Conservation (phyloP, 371 early-diverging fungal species). For the Lichtheimia ornata region DNA sequence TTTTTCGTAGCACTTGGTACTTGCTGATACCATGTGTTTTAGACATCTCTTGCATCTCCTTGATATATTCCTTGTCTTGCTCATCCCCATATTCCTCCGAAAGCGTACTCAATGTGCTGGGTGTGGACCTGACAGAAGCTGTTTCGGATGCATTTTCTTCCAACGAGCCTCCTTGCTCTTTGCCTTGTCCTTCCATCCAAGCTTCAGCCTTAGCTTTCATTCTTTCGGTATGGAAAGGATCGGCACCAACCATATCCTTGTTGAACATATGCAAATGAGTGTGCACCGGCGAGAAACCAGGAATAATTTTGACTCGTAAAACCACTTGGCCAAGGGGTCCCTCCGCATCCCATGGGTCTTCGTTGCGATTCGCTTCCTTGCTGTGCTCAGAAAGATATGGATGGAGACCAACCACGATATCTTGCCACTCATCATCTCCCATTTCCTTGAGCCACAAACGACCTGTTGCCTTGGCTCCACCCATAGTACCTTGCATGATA, state of each 20-base stretch:
- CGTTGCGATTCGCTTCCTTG: constrained; percentile 41
- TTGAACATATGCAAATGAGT: constrained; percentile 33
- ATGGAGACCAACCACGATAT: constrained; percentile 28
- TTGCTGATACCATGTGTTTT: constrained; percentile 27
- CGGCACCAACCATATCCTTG: constrained; percentile 39
- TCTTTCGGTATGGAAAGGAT: constrained; percentile 34
- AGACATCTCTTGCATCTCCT: constrained; percentile 23
- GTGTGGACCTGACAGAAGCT: not conserved
- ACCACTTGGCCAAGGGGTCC: constrained; percentile 28
- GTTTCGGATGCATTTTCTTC: constrained; percentile 3
- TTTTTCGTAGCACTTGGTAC: constrained; percentile 32
- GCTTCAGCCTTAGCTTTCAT: constrained; percentile 29
- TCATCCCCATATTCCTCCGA: constrained; percentile 35
- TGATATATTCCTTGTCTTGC: constrained; percentile 15
- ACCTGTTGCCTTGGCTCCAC: constrained; percentile 28
- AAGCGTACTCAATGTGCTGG: constrained; percentile 4
- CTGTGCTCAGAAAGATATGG: constrained; percentile 17
- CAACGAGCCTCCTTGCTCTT: not conserved
- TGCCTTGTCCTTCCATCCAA: constrained; percentile 33
- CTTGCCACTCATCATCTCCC: constrained; percentile 34
- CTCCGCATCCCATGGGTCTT: constrained; percentile 29
- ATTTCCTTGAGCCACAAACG: constrained; percentile 40
- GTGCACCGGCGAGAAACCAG: constrained; percentile 44
- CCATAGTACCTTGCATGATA: constrained; percentile 26
- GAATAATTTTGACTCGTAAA: constrained; percentile 30